Evolutionary conservation across 1,284 basidiomycete species (phyloP).

Genomic region (Puccinia horiana): DNA sequence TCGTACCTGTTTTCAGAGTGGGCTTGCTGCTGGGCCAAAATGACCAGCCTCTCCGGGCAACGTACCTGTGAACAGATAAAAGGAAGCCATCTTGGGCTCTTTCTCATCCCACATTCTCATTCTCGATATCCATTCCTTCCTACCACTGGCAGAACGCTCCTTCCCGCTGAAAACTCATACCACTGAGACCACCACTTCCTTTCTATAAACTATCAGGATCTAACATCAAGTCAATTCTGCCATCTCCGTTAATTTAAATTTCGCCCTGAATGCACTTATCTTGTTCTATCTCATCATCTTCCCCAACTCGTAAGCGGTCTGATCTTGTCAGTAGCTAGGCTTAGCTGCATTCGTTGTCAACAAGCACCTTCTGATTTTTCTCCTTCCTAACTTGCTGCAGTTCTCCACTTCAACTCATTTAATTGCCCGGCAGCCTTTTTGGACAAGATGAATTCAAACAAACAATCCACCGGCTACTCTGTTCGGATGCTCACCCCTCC

Average conservation of each 20-base stretch:
- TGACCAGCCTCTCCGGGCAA: neutral
- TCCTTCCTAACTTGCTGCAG: neutral
- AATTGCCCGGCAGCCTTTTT: neutral
- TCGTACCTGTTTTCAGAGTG: constrained; percentile 5
- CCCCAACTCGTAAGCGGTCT: neutral
- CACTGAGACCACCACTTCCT: neutral
- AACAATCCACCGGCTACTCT: neutral
- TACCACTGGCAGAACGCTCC: too few relatives aligned
- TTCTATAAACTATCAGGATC: neutral
- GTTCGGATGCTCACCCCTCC: neutral
- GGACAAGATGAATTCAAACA: neutral
- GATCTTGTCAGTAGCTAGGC: too few relatives aligned
- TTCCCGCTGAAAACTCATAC: too few relatives aligned
- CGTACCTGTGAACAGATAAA: neutral
- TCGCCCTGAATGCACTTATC: too few relatives aligned
- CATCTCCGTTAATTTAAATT: neutral
- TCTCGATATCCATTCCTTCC: neutral
- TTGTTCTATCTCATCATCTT: neutral
- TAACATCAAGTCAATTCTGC: neutral
- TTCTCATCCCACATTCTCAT: constrained; percentile 5
- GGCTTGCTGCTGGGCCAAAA: neutral
- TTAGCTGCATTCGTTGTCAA: neutral
- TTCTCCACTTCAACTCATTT: neutral
- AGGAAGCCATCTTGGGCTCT: neutral
- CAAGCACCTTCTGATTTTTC: neutral